Conservation (phyloP, 805 yeast genomes). For the Saturnispora zaruensis region DNA sequence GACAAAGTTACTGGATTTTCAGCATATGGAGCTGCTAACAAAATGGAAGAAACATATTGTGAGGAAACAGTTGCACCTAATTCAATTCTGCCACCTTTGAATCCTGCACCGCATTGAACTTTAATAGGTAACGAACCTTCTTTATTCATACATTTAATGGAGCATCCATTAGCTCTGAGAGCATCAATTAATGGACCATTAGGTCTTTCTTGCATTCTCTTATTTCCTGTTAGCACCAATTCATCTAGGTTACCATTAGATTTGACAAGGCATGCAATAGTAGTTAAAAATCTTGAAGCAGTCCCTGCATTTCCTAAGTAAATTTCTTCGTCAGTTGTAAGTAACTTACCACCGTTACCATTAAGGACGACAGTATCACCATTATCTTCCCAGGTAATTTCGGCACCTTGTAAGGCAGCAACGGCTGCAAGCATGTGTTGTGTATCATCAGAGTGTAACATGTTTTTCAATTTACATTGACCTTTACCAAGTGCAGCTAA, state of each 20-base stretch:
- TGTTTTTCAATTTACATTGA: constrained; percentile 69
- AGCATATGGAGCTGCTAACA: constrained; percentile 98
- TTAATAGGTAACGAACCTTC: constrained; percentile 82
- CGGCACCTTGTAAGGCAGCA: constrained; percentile 69
- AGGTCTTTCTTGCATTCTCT: constrained; percentile 96
- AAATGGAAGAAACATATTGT: constrained; percentile 90
- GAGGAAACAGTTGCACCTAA: constrained; percentile 94
- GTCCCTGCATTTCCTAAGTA: constrained; percentile 98
- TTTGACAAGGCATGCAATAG: constrained; percentile 80
- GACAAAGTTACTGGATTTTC: constrained; percentile 76
- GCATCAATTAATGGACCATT: constrained; percentile 95
- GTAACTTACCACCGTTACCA: constrained; percentile 74
- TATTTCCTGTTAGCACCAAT: constrained; percentile 81
- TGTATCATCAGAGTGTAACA: constrained; percentile 94
- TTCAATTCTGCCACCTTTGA: constrained; percentile 87
- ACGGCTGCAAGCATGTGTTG: constrained; percentile 91
- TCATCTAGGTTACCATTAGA: constrained; percentile 33
- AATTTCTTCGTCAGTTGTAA: constrained; percentile 56
- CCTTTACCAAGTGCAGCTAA: constrained; percentile 90
- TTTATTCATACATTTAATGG: constrained; percentile 59
- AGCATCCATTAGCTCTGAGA: constrained; percentile 68
- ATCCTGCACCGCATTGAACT: constrained; percentile 58
- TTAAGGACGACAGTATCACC: constrained; percentile 83
- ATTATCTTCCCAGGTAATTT: constrained; percentile 71
- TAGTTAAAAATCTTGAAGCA: constrained; percentile 88